Percentiles rank a stretch among this genome's conserved stretches.
These are phyloP conservation scores for Aspergillus funiculosus DNA, from an alignment of 495 filamentous ascomycete species.

Conservation along the genomic window DNA sequence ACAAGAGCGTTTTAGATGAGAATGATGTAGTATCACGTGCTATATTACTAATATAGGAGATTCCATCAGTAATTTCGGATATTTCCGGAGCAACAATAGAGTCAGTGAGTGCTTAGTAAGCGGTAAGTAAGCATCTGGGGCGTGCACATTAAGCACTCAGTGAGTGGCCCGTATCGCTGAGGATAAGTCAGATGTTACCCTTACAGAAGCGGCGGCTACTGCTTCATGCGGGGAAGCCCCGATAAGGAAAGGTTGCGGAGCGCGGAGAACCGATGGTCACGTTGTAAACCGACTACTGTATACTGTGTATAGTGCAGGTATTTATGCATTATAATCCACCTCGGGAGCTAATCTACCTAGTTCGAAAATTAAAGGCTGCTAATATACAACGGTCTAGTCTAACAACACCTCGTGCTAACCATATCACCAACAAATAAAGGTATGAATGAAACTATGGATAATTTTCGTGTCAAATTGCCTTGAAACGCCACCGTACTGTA, in stretches of 20 bases:
- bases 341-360: background rate
- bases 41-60: no score
- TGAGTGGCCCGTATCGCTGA: no score
- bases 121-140: no score
- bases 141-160: no score
- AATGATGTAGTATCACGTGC: no score
- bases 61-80: no score
- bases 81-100: no score
- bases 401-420: conserved; percentile 4
- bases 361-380: background rate
- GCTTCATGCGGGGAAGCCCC: conserved; percentile 20
- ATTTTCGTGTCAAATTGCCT: conserved; percentile 3
- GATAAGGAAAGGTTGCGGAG: conserved; percentile 11
- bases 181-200: no score
- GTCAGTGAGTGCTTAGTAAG: no score
- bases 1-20: no score
- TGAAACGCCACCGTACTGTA: conserved; percentile 7
- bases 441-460: conserved; percentile 16
- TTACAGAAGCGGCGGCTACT: no score
- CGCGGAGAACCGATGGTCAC: conserved; percentile 14
- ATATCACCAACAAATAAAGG: conserved; percentile 12
- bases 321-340: background rate
- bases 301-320: background rate
- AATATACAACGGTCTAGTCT: background rate
- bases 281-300: background rate